Percentiles rank a stretch among this genome's conserved stretches.
Conservation (phyloP, 2,329 filamentous ascomycete species). For the Aspergillus pseudoglaucus region DNA sequence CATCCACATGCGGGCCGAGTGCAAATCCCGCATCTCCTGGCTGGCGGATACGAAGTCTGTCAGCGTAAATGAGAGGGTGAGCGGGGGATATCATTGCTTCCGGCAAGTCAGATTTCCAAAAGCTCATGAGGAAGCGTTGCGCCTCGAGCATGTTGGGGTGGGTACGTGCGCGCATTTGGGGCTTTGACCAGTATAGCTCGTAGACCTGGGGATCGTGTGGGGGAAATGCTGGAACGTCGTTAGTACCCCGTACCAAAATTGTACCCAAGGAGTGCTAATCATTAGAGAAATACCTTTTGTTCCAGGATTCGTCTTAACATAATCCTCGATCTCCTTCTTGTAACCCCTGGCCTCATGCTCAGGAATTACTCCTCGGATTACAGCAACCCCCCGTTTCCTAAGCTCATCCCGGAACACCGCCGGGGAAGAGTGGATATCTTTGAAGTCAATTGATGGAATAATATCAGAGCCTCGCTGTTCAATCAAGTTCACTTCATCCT, state of each 20-base stretch:
- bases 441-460: constrained; percentile 5
- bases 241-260: too few species aligned
- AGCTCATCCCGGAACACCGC: background rate
- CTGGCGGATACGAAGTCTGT: constrained; percentile 60
- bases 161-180: constrained; percentile 7
- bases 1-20: constrained; percentile 63
- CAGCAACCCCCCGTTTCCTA: constrained; percentile 6
- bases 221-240: background rate
- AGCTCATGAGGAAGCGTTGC: constrained; percentile 1
- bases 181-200: constrained; percentile 9
- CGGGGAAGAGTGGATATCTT: constrained; percentile 1
- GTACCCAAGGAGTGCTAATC: too few species aligned
- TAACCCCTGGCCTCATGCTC: constrained; percentile 1
- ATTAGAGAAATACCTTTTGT: background rate
- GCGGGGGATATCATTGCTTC: constrained; percentile 1
- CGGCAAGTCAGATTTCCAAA: background rate
- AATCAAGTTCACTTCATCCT: constrained; percentile 6
- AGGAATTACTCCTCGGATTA: constrained; percentile 6
- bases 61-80: constrained; percentile 56
- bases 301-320: background rate
- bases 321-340: background rate
- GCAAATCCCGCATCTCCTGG: constrained; percentile 62
- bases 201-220: constrained; percentile 2
- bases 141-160: constrained; percentile 11
- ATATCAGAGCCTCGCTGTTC: constrained; percentile 3